These are phyloP conservation scores for Aureobasidium sp. DNA, from an alignment of 2,329 filamentous ascomycete species.

Conservation along the genomic window DNA sequence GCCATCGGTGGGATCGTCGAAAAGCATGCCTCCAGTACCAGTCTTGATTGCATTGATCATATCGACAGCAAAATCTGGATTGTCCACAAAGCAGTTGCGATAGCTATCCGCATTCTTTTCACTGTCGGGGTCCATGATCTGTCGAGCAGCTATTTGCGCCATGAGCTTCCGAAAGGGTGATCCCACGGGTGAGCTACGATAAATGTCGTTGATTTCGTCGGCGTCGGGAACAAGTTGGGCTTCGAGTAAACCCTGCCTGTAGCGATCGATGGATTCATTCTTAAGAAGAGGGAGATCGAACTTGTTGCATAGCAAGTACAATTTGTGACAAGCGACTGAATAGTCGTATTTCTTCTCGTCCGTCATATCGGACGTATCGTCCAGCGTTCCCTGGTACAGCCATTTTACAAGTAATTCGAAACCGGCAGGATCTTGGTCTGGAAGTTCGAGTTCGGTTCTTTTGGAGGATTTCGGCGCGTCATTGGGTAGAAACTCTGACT, in stretches of 20 bases:
- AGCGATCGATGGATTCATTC: constrained; percentile 50
- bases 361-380: constrained; percentile 42
- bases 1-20: constrained; percentile 45
- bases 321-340: constrained; percentile 47
- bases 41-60: constrained; percentile 46
- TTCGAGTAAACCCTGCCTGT: constrained; percentile 44
- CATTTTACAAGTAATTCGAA: constrained; percentile 51
- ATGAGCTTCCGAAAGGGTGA: constrained; percentile 46
- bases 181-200: constrained; percentile 37
- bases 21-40: constrained; percentile 44
- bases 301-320: constrained; percentile 47
- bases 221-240: constrained; percentile 48
- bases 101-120: constrained; percentile 45
- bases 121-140: constrained; percentile 50
- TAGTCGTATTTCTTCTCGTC: constrained; percentile 48
- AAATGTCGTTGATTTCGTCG: constrained; percentile 49
- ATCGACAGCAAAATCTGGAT: constrained; percentile 47
- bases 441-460: constrained; percentile 38
- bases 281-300: constrained; percentile 46
- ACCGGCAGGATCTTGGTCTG: constrained; percentile 44
- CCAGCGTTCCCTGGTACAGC: constrained; percentile 49
- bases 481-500: constrained; percentile 29
- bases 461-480: constrained; percentile 33
- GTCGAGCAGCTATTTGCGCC: constrained; percentile 48
- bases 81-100: constrained; percentile 43